A percentile compares a stretch with the other conserved stretches of the same genome.
phyloP scores from a whole-genome alignment of 2,329 filamentous ascomycete genomes.

The Xylariaceae sp. region DNA sequence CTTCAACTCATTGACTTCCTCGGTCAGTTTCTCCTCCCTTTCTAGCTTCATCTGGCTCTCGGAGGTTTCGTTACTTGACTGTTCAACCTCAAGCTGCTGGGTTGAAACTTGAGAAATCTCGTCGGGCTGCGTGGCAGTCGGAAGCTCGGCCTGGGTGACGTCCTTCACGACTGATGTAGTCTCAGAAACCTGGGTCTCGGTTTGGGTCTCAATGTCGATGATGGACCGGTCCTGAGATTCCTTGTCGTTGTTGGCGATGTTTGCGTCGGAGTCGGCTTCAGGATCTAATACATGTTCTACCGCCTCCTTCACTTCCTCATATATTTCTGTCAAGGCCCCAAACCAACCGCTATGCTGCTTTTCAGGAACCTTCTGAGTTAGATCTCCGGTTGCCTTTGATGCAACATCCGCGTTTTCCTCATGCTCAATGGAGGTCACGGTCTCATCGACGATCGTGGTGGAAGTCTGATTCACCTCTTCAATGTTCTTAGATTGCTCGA shows the following conservation, averaged over 20 bases:
- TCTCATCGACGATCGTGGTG: background rate
- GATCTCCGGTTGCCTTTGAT: too few species aligned
- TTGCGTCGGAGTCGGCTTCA: constrained; percentile 7
- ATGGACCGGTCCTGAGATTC: constrained; percentile 20
- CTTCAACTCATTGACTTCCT: too few species aligned
- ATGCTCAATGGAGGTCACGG: background rate
- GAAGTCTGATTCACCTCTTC: background rate
- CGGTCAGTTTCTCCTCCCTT: too few species aligned
- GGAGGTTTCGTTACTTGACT: too few species aligned
- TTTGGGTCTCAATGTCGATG: constrained; percentile 13
- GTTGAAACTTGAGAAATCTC: background rate
- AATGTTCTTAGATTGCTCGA: background rate
- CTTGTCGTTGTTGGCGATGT: constrained; percentile 1
- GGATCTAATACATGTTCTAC: background rate
- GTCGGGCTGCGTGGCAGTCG: background rate
- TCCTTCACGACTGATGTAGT: constrained; percentile 8
- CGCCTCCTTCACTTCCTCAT: too few species aligned
- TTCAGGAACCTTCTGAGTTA: too few species aligned
- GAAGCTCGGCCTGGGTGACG: background rate
- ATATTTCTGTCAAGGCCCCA: too few species aligned
- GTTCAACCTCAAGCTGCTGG: too few species aligned
- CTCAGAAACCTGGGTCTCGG: constrained; percentile 1
- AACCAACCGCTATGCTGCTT: too few species aligned
- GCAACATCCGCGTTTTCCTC: too few species aligned
- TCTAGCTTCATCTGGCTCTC: too few species aligned